Conservation (phyloP, 164 flowering plant species). For the Sextonia rubra region DNA sequence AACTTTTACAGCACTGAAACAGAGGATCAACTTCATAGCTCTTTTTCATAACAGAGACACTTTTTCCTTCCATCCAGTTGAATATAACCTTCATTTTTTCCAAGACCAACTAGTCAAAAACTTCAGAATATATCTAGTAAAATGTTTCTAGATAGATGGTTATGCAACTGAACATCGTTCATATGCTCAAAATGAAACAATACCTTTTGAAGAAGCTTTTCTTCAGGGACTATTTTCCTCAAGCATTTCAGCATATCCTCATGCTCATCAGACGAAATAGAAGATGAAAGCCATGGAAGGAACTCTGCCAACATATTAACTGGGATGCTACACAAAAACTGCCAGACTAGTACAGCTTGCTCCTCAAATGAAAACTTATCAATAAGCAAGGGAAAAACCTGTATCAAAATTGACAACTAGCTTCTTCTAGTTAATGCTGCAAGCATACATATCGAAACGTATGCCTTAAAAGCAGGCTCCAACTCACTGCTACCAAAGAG, state of each 20-base stretch:
- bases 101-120: background rate
- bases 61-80: conserved; percentile 74
- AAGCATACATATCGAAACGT: no score
- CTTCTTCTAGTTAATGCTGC: background rate
- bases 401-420: conserved; percentile 22
- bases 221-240: conserved; percentile 71
- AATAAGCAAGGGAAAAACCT: conserved; percentile 88
- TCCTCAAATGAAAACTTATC: conserved; percentile 89
- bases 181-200: conserved; percentile 7
- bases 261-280: conserved; percentile 69
- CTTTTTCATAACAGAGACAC: conserved; percentile 14
- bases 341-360: conserved; percentile 95
- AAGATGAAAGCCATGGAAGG: conserved; percentile 90
- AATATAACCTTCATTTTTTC: conserved; percentile 57
- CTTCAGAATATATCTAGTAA: background rate
- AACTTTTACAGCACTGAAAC: conserved; percentile 19
- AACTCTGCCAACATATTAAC: conserved; percentile 94
- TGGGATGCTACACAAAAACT: conserved; percentile 90
- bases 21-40: conserved; percentile 26
- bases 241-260: conserved; percentile 73
- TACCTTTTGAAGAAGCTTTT: conserved; percentile 87
- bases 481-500: no score
- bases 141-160: background rate
- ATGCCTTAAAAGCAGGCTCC: no score
- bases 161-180: background rate